phyloP scores from a whole-genome alignment of 1,284 basidiomycete genomes.

The Trichosporon coremiiforme region DNA sequence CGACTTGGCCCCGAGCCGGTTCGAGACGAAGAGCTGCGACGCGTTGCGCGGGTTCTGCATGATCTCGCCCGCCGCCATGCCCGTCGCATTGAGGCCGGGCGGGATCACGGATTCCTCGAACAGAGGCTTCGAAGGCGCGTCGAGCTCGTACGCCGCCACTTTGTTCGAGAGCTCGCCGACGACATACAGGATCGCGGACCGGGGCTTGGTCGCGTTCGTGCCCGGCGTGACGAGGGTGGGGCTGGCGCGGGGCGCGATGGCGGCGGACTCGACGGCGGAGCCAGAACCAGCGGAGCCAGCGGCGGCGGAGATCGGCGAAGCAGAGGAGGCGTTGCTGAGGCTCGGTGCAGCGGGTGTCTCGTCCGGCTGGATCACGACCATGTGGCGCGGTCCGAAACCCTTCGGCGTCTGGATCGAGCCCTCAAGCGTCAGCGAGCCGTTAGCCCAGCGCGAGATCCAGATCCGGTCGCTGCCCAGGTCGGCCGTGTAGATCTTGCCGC shows the following conservation, averaged over 20 bases:
- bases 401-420: background rate
- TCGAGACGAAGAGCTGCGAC: constrained; percentile 14
- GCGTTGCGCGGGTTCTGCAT: constrained; percentile 2
- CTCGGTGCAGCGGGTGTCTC: background rate
- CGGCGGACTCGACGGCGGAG: background rate
- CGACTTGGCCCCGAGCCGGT: constrained; percentile 2
- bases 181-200: background rate
- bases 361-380: constrained; percentile 5
- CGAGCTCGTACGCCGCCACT: background rate
- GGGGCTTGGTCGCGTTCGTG: constrained; percentile 3
- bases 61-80: constrained; percentile 16
- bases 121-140: background rate
- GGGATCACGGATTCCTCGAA: background rate
- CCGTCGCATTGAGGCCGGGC: background rate
- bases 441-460: background rate
- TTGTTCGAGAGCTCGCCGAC: constrained; percentile 13
- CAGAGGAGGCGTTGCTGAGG: background rate
- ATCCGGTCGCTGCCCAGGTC: constrained; percentile 13
- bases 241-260: background rate
- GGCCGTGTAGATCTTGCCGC: constrained; percentile 11
- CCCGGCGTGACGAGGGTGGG: background rate
- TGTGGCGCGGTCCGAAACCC: constrained; percentile 11
- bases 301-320: background rate
- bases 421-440: constrained; percentile 8
- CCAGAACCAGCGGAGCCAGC: background rate